Evolutionary conservation across 2,329 filamentous ascomycete species (phyloP).

Genomic region (Aureobasidium sp.): DNA sequence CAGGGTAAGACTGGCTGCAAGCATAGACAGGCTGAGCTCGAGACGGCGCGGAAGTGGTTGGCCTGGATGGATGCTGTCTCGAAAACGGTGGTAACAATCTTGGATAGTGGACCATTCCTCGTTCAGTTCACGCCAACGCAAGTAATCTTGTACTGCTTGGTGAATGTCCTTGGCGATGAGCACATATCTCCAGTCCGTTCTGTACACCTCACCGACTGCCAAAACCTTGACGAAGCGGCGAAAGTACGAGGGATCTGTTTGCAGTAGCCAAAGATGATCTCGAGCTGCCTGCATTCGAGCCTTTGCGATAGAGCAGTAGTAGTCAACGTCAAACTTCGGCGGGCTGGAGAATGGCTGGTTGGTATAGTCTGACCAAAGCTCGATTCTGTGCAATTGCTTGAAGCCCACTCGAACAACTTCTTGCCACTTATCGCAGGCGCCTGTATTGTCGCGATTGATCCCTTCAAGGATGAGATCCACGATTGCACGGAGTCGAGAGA

Average conservation of each 20-base stretch:
- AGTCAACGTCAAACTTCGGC: constrained; percentile 17
- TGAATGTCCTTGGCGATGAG: background rate
- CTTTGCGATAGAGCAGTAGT: constrained; percentile 14
- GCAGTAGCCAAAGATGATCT: constrained; percentile 22
- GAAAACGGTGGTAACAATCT: background rate
- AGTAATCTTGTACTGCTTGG: background rate
- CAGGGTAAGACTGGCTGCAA: background rate
- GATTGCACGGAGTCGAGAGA: constrained; percentile 16
- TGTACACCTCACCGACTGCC: background rate
- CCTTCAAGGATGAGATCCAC: constrained; percentile 13
- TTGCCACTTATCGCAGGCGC: background rate
- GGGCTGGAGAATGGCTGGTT: constrained; percentile 17
- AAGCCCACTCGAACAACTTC: background rate
- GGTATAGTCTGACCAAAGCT: background rate
- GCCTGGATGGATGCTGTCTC: background rate
- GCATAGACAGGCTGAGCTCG: background rate
- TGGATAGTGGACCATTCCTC: background rate
- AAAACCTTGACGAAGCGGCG: background rate
- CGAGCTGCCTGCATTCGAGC: constrained; percentile 16
- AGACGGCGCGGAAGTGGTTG: background rate
- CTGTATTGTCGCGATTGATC: background rate
- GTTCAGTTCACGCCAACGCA: background rate
- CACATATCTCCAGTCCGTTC: background rate
- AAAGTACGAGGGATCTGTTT: constrained; percentile 19
- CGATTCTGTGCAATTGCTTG: background rate